Conservation (phyloP, 2,329 filamentous ascomycete species). For the Aspergillus spinulosporus region DNA sequence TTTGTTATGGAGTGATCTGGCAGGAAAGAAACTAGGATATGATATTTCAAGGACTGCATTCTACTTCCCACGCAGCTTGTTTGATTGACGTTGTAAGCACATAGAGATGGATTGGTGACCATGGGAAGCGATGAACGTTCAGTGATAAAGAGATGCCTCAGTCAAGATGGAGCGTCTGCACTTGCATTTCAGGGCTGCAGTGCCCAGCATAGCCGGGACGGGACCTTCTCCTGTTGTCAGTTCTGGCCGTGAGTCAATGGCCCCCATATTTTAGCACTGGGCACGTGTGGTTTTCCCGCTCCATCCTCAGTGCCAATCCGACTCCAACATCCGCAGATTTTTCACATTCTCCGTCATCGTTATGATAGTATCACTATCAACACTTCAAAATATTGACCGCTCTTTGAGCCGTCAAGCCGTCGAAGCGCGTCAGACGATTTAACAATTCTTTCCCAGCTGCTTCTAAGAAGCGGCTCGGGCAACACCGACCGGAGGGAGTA, state of each 20-base stretch:
- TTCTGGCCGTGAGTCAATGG: not conserved
- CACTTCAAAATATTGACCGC: not conserved
- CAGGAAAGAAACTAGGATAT: constrained; percentile 32
- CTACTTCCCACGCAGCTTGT: constrained; percentile 34
- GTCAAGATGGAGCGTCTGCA: no score
- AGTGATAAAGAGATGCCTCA: no score
- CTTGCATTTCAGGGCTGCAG: no score
- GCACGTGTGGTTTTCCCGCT: not conserved
- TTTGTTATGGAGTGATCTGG: constrained; percentile 37
- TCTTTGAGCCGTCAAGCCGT: no score
- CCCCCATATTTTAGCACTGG: not conserved
- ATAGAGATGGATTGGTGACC: no score
- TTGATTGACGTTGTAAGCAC: constrained; percentile 5
- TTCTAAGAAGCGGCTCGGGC: constrained; percentile 8
- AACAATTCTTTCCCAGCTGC: not conserved
- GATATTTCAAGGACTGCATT: constrained; percentile 33
- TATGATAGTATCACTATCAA: not conserved
- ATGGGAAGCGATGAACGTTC: no score
- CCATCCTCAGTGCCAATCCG: not conserved
- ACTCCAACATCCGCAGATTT: no score
- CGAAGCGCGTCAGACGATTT: not conserved
- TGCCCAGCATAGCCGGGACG: no score
- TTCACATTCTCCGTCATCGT: not conserved
- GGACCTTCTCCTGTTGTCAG: no score
- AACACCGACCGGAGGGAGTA: constrained; percentile 4